phyloP scores from a whole-genome alignment of 331 rosid genomes.

The Pyrus hybrid region DNA sequence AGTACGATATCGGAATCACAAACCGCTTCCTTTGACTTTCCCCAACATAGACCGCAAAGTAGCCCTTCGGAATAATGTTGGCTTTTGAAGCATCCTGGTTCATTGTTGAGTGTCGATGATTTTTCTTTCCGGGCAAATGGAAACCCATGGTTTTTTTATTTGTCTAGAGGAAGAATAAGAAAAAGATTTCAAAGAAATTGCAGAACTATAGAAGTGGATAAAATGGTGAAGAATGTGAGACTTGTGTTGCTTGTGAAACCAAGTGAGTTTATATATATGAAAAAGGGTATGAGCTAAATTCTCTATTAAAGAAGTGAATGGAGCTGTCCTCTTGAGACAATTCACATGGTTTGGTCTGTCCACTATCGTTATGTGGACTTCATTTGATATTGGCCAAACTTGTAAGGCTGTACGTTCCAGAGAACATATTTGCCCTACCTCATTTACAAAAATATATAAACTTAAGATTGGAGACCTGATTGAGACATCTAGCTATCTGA shows the following conservation, averaged over 20 bases:
- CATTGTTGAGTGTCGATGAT: neutral
- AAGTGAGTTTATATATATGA: neutral
- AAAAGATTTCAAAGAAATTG: neutral
- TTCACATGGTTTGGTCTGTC: slow-evolving; percentile 20
- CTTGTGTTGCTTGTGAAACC: neutral
- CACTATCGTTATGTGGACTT: neutral
- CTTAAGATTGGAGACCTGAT: neutral
- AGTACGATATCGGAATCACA: slow-evolving; percentile 19
- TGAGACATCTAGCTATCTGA: slow-evolving; percentile 5
- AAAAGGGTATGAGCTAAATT: neutral
- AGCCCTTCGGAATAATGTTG: slow-evolving; percentile 18
- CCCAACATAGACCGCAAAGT: slow-evolving; percentile 36
- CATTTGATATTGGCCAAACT: neutral
- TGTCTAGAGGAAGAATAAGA: neutral
- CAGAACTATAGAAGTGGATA: neutral
- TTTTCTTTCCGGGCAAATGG: slow-evolving; percentile 7
- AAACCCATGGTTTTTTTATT: slow-evolving; percentile 24
- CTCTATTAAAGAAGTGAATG: neutral
- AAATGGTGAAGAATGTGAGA: neutral
- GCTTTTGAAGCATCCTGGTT: slow-evolving; percentile 5
- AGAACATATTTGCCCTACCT: slow-evolving; percentile 8
- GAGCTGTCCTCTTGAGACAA: slow-evolving; percentile 7
- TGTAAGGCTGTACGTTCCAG: neutral
- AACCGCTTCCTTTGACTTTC: slow-evolving; percentile 24
- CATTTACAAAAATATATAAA: neutral